Conservation (phyloP, 192 early-diverging fungal species). For the Coemansia sp. region DNA sequence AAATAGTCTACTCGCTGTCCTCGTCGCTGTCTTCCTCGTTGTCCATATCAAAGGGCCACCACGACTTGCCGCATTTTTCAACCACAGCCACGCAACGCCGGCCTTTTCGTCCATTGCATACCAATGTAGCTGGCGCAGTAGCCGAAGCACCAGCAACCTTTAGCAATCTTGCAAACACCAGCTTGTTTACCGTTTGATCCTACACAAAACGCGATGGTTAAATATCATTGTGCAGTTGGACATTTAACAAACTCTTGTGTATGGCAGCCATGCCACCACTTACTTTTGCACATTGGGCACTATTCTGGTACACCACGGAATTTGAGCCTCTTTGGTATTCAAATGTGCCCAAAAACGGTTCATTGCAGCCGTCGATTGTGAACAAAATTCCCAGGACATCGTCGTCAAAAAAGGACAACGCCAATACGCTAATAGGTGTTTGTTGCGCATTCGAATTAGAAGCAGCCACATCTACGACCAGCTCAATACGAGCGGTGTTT, state of each 20-base stretch:
- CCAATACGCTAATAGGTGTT: slow-evolving; percentile 14
- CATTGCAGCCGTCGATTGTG: slow-evolving; percentile 25
- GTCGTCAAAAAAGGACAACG: slow-evolving; percentile 40
- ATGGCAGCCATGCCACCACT: neutral
- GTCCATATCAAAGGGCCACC: slow-evolving; percentile 54
- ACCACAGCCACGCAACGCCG: slow-evolving; percentile 41
- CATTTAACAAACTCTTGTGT: too few species aligned
- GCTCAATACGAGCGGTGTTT: slow-evolving; percentile 5
- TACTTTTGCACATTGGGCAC: neutral
- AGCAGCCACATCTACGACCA: slow-evolving; percentile 2
- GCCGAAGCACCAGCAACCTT: slow-evolving; percentile 18
- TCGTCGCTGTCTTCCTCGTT: slow-evolving; percentile 25
- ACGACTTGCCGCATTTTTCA: slow-evolving; percentile 34
- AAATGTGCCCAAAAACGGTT: slow-evolving; percentile 28
- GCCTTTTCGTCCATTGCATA: slow-evolving; percentile 31
- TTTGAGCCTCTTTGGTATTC: slow-evolving; percentile 12
- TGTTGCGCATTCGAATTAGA: neutral
- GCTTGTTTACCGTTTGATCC: neutral
- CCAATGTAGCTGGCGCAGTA: slow-evolving; percentile 11
- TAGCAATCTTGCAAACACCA: slow-evolving; percentile 24
- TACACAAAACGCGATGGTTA: neutral
- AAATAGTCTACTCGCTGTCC: neutral
- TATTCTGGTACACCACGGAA: neutral
- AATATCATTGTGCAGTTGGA: too few species aligned
- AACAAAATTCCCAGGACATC: slow-evolving; percentile 26